phyloP scores from a whole-genome alignment of 2,329 filamentous ascomycete species.

The Chaetomium strumarium region DNA sequence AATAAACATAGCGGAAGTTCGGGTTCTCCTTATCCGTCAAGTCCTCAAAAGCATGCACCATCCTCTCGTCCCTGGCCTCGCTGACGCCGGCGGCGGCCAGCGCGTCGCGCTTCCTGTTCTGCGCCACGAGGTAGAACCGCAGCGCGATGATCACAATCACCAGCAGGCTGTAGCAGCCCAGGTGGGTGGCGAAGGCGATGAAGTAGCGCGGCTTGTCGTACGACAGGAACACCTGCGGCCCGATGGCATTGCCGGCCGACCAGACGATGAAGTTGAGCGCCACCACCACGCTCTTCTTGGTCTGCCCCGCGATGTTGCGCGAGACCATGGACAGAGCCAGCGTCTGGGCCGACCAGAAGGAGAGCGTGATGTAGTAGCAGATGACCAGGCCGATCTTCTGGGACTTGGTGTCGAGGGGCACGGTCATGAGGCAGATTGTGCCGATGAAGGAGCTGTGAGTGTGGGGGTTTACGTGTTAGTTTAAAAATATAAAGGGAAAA shows the following conservation, averaged over 20 bases:
- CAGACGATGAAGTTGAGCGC: constrained; percentile 66
- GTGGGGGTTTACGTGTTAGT: constrained; percentile 1
- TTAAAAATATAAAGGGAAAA: no score
- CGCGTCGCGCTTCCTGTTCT: constrained; percentile 55
- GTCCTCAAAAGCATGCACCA: constrained; percentile 55
- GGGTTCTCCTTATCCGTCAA: constrained; percentile 57
- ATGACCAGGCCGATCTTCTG: constrained; percentile 63
- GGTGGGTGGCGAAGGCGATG: constrained; percentile 62
- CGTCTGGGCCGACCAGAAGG: constrained; percentile 70
- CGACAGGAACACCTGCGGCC: constrained; percentile 58
- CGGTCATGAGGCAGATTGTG: constrained; percentile 65
- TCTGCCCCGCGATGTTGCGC: constrained; percentile 66
- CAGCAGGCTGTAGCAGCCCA: constrained; percentile 61
- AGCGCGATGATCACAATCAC: constrained; percentile 52
- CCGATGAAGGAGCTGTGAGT: constrained; percentile 56
- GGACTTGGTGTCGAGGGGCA: constrained; percentile 50
- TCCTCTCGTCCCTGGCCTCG: constrained; percentile 35
- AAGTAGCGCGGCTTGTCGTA: constrained; percentile 60
- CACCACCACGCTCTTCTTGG: constrained; percentile 64
- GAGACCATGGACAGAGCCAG: constrained; percentile 61
- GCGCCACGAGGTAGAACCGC: constrained; percentile 49
- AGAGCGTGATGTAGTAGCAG: constrained; percentile 69
- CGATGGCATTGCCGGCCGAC: constrained; percentile 62
- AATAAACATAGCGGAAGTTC: constrained; percentile 52
- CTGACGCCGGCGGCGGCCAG: constrained; percentile 37